Evolutionary conservation across 345 rosid genomes (phyloP).

Genomic region (Eucalyptus urophylla): DNA sequence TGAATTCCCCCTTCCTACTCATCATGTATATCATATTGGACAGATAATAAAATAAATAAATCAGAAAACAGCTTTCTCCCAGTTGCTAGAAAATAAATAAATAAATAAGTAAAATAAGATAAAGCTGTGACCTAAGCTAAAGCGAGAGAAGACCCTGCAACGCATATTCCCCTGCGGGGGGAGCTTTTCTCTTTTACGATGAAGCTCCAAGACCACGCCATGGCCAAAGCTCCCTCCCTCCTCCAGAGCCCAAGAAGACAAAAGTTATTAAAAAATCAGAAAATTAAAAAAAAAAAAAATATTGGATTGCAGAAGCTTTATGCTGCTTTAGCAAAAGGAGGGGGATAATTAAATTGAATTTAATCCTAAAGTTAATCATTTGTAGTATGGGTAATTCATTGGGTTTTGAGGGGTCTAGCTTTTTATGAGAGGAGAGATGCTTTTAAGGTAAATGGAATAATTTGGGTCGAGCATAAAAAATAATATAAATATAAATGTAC

Average conservation of each 20-base stretch:
- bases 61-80: neutral
- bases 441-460: slow-evolving; percentile 20
- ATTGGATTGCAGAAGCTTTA: neutral
- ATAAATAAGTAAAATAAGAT: neutral
- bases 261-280: neutral
- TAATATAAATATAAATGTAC: neutral
- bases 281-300: accelerated
- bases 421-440: slow-evolving; percentile 9
- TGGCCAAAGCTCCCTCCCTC: neutral
- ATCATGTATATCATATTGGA: neutral
- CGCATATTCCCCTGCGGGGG: slow-evolving; percentile 43
- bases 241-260: neutral
- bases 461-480: neutral
- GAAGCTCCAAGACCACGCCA: slow-evolving; percentile 1
- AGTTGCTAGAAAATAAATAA: neutral
- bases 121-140: neutral
- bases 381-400: neutral
- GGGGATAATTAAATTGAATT: neutral
- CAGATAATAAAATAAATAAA: neutral
- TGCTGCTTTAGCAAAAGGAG: neutral
- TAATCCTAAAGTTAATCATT: neutral
- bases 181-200: slow-evolving; percentile 48
- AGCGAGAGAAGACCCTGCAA: slow-evolving; percentile 18
- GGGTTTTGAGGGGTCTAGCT: neutral
- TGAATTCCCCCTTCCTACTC: neutral